phyloP scores from a whole-genome alignment of 345 rosid genomes.

The Eucalyptus rudis region DNA sequence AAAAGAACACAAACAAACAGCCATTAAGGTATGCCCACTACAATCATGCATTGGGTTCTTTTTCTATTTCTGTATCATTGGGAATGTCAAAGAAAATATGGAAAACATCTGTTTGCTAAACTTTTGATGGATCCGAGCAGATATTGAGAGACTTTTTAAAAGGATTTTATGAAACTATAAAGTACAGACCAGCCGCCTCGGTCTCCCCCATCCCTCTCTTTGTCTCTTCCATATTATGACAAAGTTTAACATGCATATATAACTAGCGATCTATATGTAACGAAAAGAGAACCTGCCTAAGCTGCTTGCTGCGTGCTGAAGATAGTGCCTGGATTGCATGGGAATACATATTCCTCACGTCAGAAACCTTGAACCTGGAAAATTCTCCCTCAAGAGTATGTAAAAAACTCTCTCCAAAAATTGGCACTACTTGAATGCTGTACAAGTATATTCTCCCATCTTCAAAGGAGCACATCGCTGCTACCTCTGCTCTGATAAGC shows the following conservation, averaged over 20 bases:
- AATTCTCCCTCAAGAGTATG: constrained; percentile 70
- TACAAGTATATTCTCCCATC: constrained; percentile 78
- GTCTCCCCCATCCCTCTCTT: background rate
- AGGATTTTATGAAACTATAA: background rate
- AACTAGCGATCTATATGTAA: background rate
- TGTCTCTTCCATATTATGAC: background rate
- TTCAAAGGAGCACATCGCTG: constrained; percentile 51
- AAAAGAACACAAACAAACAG: too few species aligned
- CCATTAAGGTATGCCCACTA: background rate
- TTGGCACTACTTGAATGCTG: constrained; percentile 62
- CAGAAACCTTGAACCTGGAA: constrained; percentile 88
- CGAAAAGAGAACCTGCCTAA: constrained; percentile 79
- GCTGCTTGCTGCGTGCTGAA: constrained; percentile 68
- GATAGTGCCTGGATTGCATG: constrained; percentile 86
- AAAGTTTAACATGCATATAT: background rate
- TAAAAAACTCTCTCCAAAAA: constrained; percentile 78
- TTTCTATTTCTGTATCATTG: background rate
- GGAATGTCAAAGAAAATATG: background rate
- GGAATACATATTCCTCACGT: constrained; percentile 77
- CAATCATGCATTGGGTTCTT: background rate
- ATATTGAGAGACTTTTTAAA: background rate
- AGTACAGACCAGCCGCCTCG: background rate
- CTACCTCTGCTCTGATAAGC: constrained; percentile 73
- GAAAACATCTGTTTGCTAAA: background rate
- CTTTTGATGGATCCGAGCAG: background rate